Conservation (phyloP, 306 rosid genomes). For the Mimosa bimucronata region DNA sequence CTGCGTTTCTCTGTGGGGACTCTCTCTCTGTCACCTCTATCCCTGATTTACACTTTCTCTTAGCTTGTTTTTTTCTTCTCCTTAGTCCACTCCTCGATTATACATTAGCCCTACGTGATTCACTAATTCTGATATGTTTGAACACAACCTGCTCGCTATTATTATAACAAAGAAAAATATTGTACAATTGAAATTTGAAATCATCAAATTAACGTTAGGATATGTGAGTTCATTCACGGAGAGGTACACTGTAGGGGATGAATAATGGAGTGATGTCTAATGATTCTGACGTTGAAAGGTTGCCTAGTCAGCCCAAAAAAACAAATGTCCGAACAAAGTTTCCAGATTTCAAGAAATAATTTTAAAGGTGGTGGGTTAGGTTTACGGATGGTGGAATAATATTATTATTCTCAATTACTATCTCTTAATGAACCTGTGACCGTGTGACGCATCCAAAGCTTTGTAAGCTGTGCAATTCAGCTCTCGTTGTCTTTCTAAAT, state of each 20-base stretch:
- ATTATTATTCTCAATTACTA: not conserved
- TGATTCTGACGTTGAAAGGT: slow-evolving; percentile 30
- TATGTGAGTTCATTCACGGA: slow-evolving; percentile 14
- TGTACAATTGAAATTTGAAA: not conserved
- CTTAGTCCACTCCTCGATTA: not conserved
- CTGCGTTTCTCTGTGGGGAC: slow-evolving; percentile 50
- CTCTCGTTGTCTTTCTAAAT: not conserved
- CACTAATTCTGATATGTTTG: not conserved
- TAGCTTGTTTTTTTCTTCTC: not conserved
- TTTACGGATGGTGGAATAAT: slow-evolving; percentile 1
- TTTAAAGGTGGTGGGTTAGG: slow-evolving; percentile 1
- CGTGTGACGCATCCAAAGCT: not conserved
- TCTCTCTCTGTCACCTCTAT: not conserved
- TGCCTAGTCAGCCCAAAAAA: not conserved
- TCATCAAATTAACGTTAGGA: not conserved
- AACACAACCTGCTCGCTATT: not conserved
- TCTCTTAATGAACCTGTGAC: not conserved
- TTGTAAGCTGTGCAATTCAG: slow-evolving; percentile 21
- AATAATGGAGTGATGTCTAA: not conserved
- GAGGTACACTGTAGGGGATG: slow-evolving; percentile 9
- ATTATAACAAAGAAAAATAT: not conserved
- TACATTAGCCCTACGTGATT: not conserved
- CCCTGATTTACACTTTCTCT: not conserved
- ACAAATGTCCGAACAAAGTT: not conserved
- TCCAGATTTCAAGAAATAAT: slow-evolving; percentile 8